A percentile compares a stretch with the other conserved stretches of the same genome.
phyloP scores from a whole-genome alignment of 345 rosid species.

The Euphorbia pulcherrima region DNA sequence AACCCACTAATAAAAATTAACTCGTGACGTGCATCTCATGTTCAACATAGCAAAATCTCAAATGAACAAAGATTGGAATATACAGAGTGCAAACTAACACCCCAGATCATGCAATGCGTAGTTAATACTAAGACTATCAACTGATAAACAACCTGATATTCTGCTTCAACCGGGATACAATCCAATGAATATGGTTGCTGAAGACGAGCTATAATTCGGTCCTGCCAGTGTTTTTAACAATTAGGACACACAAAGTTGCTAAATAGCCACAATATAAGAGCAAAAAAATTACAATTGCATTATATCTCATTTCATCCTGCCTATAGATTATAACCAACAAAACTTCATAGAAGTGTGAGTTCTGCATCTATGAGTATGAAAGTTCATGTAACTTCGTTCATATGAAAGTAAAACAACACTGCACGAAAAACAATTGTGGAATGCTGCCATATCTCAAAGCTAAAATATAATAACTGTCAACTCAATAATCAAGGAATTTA shows the following conservation, averaged over 20 bases:
- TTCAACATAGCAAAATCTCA: no score
- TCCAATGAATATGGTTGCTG: conserved; percentile 97
- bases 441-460: not conserved
- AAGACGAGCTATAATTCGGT: conserved; percentile 95
- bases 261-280: not conserved
- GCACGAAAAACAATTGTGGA: not conserved
- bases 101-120: not conserved
- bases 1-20: no score
- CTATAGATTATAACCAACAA: not conserved
- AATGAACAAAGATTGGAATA: no score
- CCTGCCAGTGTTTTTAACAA: conserved; percentile 44
- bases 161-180: conserved; percentile 99
- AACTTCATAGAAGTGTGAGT: not conserved
- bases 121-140: not conserved
- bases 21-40: no score
- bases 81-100: no score
- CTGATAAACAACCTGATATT: conserved; percentile 67
- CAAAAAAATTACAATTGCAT: not conserved
- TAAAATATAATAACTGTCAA: not conserved
- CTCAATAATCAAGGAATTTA: conserved; percentile 20
- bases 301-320: not conserved
- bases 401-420: no score
- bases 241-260: not conserved
- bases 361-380: not conserved
- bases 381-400: not conserved